Evolutionary conservation across 2,329 filamentous ascomycete species (phyloP).

Genomic region (Knufia fluminis): DNA sequence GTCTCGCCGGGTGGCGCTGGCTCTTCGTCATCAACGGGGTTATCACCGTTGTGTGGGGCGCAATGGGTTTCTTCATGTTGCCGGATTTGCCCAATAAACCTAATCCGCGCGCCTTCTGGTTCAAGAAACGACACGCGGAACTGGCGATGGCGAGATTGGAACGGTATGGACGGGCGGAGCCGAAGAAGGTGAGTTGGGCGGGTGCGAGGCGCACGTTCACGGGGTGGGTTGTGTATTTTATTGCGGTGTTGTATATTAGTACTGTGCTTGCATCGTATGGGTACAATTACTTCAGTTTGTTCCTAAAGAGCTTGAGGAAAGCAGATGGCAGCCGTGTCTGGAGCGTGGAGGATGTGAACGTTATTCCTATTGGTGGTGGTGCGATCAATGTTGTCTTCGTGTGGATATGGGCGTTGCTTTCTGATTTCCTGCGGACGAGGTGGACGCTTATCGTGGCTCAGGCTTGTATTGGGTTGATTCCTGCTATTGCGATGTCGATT

Average conservation of each 20-base stretch:
- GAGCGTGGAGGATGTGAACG: slow-evolving; percentile 39
- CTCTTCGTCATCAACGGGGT: slow-evolving; percentile 32
- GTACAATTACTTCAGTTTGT: slow-evolving; percentile 33
- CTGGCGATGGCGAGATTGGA: slow-evolving; percentile 38
- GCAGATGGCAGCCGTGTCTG: slow-evolving; percentile 36
- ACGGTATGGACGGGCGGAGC: slow-evolving; percentile 38
- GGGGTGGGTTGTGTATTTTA: slow-evolving; percentile 39
- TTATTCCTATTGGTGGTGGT: slow-evolving; percentile 41
- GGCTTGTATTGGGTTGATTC: slow-evolving; percentile 39
- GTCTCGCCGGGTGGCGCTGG: slow-evolving; percentile 27
- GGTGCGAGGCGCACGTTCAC: slow-evolving; percentile 35
- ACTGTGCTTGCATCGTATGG: slow-evolving; percentile 41
- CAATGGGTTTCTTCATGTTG: slow-evolving; percentile 29
- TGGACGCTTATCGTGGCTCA: slow-evolving; percentile 45
- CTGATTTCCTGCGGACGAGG: slow-evolving; percentile 41
- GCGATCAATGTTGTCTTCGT: slow-evolving; percentile 44
- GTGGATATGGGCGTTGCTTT: slow-evolving; percentile 47
- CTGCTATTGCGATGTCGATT: slow-evolving; percentile 45
- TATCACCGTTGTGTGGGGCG: slow-evolving; percentile 30
- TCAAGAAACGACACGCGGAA: slow-evolving; percentile 33
- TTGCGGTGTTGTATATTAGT: slow-evolving; percentile 37
- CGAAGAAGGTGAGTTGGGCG: slow-evolving; percentile 38
- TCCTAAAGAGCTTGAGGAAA: slow-evolving; percentile 29
- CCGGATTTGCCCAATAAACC: slow-evolving; percentile 30
- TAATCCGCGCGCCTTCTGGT: slow-evolving; percentile 29